Base-by-base conservation (phyloP, 805 yeast species). In the Alloascoidea africana region DNA sequence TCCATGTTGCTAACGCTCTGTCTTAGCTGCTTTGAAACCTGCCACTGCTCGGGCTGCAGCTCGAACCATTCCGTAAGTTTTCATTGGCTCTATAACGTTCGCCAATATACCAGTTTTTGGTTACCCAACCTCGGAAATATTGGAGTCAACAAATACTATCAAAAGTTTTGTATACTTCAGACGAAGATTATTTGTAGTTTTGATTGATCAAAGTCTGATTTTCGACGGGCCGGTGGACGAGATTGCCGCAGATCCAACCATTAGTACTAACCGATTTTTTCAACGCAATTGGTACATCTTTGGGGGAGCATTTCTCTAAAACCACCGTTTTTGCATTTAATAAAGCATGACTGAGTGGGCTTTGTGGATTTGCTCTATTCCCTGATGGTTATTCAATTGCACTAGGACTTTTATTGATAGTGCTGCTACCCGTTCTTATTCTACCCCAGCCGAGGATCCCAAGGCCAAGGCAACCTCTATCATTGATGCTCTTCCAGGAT, bases 401-500 rank as follows among this genome's bases (percentile, higher is more conserved):
- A 32, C n/a, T 6, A 14, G 8, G 34, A 14, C 30, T 23, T 23
- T 8, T 23, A 8, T 8, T 8, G 8, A 8, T 23, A 23, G 30
- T 8, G 8, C 30, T 32, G 8, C 13, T 32, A 14, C 18, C 34
- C 14, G 36, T 14, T 39, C 18, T 4, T 52, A 53, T 48, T 51
- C 60, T 44, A 46, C 60, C 36, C 35, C 49, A 32, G 50, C 52
- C 48, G 46, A 57, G 36, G 95, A 87, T 53, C 95, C 96, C 62
- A 80, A 85, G 68, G 70, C 78, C 50, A 84, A 84, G 72, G 98
- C 98, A 42, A 63, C 73, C 55, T 75, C 95, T 38, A 75, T 89
- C 62, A 75, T 89, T 53, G 87, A 82, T 55, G 84, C 96, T 45
- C 65, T 91, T 50, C 98, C 98, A 60, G 96, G 96, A 59, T 79